Base-by-base conservation (phyloP, 768 basidiomycete species). In the Boletus vinaceobasis region DNA sequence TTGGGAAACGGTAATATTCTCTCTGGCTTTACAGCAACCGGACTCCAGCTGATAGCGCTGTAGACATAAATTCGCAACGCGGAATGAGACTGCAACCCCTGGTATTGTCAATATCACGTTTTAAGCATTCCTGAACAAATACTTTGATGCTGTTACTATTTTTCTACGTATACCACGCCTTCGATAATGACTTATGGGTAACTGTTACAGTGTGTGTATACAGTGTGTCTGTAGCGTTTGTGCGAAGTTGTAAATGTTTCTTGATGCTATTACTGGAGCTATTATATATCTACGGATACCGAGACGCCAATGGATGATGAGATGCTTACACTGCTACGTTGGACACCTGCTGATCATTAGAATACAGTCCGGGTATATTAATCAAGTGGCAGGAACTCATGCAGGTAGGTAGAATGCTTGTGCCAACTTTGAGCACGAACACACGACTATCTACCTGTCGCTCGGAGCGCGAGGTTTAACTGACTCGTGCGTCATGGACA, bases 91-190 rank as follows among this genome's bases (percentile, higher is more conserved):
- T 27, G 23, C 23, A 3, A 46, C 44, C 14, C 52, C 58, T 29
- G 60, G 60, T n/a, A 49, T 54, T 21, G 13, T 61, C 56, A 53
- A 58, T 13, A 48, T 72, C 35, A 65, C 53, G 5, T 65, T 66
- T 53, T 66, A 53, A 56, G 5, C 23, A 33, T 55, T 55, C 48
- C n/a, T 53, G 47, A 32, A 56, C 10, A 32, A 39, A 23, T 33
- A 26, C 13, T 40, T 37, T 49, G 13, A 17, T 21, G 13, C 38
- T 43, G 43, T 53, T 9, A 1, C 8, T 35, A 32, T 33, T 42
- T 39, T 17, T 52, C 42, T 32, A 47, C 43, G 14, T 26, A 39
- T 38, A 52, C 39, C 46, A 40, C 7, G 40, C 19, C 42, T 47
- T 48, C n/a, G 27, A 47, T 55, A 58, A 54, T 60, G 57, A 65